A percentile compares a stretch with the other conserved stretches of the same genome.
Evolutionary conservation across 805 yeast genomes (phyloP).

Genomic region (Ogataea parapolymorpha): DNA sequence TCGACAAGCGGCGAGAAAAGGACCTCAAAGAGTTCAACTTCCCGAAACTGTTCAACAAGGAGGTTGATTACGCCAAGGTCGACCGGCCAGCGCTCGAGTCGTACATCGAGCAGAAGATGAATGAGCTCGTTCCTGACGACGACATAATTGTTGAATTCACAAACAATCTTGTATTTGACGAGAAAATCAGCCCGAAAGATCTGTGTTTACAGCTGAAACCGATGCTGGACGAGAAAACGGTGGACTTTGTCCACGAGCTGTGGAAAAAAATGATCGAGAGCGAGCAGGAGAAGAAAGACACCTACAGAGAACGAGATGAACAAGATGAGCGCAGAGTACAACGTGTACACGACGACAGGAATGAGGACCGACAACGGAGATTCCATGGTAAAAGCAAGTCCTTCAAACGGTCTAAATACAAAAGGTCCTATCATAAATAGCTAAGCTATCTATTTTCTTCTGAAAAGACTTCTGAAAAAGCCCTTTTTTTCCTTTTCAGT

Average conservation of each 20-base stretch:
- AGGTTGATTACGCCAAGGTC: conserved; percentile 39
- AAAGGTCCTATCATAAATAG: background rate
- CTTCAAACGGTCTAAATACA: background rate
- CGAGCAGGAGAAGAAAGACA: conserved; percentile 6
- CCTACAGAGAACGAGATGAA: conserved; percentile 1
- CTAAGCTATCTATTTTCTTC: conserved; percentile 11
- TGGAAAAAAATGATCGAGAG: conserved; percentile 35
- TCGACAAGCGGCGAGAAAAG: conserved; percentile 10
- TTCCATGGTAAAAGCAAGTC: background rate
- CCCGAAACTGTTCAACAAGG: conserved; percentile 35
- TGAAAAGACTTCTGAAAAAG: conserved; percentile 21
- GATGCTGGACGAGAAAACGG: conserved; percentile 41
- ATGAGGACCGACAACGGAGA: background rate
- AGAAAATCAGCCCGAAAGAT: conserved; percentile 37
- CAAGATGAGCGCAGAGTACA: background rate
- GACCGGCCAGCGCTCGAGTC: conserved; percentile 36
- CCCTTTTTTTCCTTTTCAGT: conserved; percentile 19
- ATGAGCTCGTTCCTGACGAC: conserved; percentile 45
- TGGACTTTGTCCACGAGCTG: conserved; percentile 38
- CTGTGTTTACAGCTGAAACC: conserved; percentile 43
- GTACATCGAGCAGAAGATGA: conserved; percentile 39
- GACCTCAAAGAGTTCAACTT: conserved; percentile 25
- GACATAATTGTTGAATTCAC: conserved; percentile 46
- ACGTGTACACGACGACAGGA: background rate
- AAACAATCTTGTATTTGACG: conserved; percentile 39